phyloP scores from a whole-genome alignment of 306 rosid genomes.

The Vicia villosa region DNA sequence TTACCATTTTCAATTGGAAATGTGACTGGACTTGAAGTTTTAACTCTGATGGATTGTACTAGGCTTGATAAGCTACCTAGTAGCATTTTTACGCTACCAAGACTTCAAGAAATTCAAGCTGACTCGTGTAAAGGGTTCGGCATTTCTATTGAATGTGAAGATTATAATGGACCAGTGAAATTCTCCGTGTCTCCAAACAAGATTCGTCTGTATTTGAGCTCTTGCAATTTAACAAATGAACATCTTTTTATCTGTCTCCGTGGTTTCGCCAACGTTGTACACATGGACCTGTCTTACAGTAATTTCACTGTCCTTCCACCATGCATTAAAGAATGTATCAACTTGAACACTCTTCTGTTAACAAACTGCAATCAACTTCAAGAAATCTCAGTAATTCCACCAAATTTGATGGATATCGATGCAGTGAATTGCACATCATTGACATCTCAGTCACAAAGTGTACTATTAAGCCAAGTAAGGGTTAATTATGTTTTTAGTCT shows the following conservation, averaged over 20 bases:
- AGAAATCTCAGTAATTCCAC: neutral
- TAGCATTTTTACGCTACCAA: conserved; percentile 5
- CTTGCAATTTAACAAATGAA: neutral
- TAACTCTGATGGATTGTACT: conserved; percentile 10
- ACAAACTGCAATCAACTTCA: conserved; percentile 1
- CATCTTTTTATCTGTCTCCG: neutral
- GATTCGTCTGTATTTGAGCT: neutral
- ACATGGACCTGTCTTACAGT: neutral
- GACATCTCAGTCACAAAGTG: conserved; percentile 3
- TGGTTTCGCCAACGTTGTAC: neutral
- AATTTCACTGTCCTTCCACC: neutral
- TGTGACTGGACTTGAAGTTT: conserved; percentile 15
- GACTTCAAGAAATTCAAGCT: conserved; percentile 8
- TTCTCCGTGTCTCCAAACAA: neutral
- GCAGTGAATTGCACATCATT: conserved; percentile 1
- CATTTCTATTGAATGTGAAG: neutral
- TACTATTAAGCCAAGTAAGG: conserved; percentile 1
- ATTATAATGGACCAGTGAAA: neutral
- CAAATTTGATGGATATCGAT: neutral
- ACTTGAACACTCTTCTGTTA: neutral
- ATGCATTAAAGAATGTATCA: conserved; percentile 10
- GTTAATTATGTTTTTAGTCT: neutral
- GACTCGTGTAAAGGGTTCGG: neutral
- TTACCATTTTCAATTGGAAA: conserved; percentile 6
- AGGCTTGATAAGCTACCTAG: neutral